Evolutionary conservation across 768 basidiomycete species (phyloP), one percentile per base, ranked within the genome.

Genomic region (Pleurotus eryngii): DNA sequence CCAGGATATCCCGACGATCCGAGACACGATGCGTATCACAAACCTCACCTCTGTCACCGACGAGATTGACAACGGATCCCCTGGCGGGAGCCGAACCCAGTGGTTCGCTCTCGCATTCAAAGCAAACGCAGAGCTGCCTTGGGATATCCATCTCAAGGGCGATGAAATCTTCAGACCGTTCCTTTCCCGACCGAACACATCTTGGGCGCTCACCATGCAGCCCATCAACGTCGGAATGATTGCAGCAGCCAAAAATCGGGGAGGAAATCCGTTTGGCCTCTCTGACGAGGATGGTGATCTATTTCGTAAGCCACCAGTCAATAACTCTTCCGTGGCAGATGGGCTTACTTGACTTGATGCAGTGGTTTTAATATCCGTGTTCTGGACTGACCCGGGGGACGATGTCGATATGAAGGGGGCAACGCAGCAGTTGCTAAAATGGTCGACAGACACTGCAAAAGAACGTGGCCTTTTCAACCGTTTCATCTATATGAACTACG

Each of bases 401-500:
- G 61, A 60, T 17, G 51, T 22, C 1, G 20, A 45, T 11, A 43
- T 62, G 14, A 35, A 50, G 9, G 46, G 46, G 2, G 53, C 43
- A 11, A 46, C 46, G 11, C 46, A 46, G 8, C 48, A 35, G 3
- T 45, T 59, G 12, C 24, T 48, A 15, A 42, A 47, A 15, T 57
- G 59, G 56, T 18, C 49, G 1, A 54, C 49, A 11, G 38, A 57
- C 6, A 49, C 42, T 9, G 61, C 56, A 4, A 55, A 54, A 24
- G n/a, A 38, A 18, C 50, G 59, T 3, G 51, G 53, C 6, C n/a
- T 55, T n/a, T 27, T 57, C 6, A 45, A 55, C 24, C 57, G 38
- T 2, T 60, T 50, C 14, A n/a, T 60, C 37, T 58, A 58, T 20
- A 55, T 58, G 37, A 60, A 60, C 51, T 57, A 56, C 17, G 55